phyloP scores from a whole-genome alignment of 768 basidiomycete genomes.

The Coprinopsis strossmayeri region DNA sequence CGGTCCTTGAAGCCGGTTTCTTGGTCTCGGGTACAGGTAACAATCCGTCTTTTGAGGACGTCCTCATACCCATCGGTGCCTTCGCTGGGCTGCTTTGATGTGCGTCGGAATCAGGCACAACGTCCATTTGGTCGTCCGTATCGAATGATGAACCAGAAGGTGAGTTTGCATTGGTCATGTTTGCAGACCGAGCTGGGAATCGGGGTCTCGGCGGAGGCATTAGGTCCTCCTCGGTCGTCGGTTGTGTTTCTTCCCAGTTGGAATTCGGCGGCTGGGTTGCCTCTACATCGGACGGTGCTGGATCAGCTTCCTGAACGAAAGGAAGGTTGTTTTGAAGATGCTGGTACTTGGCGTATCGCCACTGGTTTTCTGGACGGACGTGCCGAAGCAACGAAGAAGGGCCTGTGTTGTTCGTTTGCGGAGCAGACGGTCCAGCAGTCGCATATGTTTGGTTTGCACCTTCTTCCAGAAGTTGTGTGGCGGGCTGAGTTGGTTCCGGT shows the following conservation, averaged over 20 bases:
- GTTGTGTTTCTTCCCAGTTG: slow-evolving; percentile 20
- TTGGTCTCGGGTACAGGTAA: neutral
- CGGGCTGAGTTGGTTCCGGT: slow-evolving; percentile 4
- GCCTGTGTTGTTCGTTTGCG: slow-evolving; percentile 5
- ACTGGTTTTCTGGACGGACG: slow-evolving; percentile 21
- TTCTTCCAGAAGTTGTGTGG: too few relatives aligned
- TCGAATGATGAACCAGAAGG: slow-evolving; percentile 3
- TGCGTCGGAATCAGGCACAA: slow-evolving; percentile 65
- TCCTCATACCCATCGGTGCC: too few relatives aligned
- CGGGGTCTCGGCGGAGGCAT: neutral
- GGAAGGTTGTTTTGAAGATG: slow-evolving; percentile 3
- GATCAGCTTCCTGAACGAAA: neutral
- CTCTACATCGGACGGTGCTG: neutral
- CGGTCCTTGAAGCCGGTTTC: neutral
- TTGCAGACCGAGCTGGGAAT: slow-evolving; percentile 8
- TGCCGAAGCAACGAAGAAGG: slow-evolving; percentile 18
- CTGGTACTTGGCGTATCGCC: slow-evolving; percentile 21
- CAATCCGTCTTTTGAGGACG: too few relatives aligned
- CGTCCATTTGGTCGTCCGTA: slow-evolving; percentile 30
- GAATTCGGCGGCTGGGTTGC: neutral
- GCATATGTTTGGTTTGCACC: neutral
- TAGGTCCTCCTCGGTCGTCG: slow-evolving; percentile 11
- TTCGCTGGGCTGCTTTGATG: slow-evolving; percentile 21
- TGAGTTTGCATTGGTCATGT: neutral
- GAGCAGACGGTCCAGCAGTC: neutral